These are phyloP conservation scores for Emericellopsis cladophorae DNA, from an alignment of 2,329 filamentous ascomycete species.

Conservation along the genomic window DNA sequence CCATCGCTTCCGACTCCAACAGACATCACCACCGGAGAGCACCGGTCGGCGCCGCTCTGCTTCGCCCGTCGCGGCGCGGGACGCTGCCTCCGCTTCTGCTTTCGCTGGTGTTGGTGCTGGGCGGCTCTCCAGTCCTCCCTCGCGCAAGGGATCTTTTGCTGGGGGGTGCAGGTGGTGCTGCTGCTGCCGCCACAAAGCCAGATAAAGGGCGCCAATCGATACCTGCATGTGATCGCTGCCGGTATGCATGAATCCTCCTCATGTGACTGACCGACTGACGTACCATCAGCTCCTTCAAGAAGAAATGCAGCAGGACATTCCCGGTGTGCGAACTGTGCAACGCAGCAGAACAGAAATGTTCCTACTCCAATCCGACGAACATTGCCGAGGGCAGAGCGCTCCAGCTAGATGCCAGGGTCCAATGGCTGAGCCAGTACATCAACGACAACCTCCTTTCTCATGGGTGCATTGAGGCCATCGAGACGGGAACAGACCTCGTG, in stretches of 20 bases:
- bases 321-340: slow-evolving; percentile 25
- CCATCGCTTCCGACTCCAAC: slow-evolving; percentile 12
- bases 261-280: no score
- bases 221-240: slow-evolving; percentile 27
- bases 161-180: no score
- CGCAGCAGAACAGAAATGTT: slow-evolving; percentile 24
- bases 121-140: no score
- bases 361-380: slow-evolving; percentile 14
- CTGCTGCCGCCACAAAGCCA: neutral
- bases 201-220: neutral
- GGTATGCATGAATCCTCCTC: slow-evolving; percentile 4
- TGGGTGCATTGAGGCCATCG: slow-evolving; percentile 3
- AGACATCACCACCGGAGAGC: slow-evolving; percentile 11
- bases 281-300: slow-evolving; percentile 21
- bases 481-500: slow-evolving; percentile 1
- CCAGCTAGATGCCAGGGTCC: slow-evolving; percentile 23
- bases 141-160: no score
- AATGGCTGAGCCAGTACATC: slow-evolving; percentile 24
- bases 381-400: slow-evolving; percentile 17
- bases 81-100: neutral
- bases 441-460: slow-evolving; percentile 14
- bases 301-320: slow-evolving; percentile 28
- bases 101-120: no score
- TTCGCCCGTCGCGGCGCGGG: slow-evolving; percentile 3
- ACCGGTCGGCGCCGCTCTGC: slow-evolving; percentile 13